Base-by-base conservation (phyloP, 2,329 filamentous ascomycete genomes). In the Aspergillus clavatus region DNA sequence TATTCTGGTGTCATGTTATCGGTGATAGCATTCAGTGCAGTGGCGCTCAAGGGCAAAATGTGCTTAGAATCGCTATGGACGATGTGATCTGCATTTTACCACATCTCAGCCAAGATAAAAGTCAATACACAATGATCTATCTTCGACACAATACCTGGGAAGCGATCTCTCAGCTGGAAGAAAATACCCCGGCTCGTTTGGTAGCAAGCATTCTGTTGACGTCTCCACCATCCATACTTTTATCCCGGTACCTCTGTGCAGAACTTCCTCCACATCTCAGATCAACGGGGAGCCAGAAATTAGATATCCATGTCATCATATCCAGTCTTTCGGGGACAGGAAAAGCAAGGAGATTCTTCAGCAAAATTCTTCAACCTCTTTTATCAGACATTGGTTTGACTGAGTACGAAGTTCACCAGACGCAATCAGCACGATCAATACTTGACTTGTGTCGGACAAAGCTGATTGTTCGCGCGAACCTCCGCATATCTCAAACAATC, bases 291-390 rank as follows among this genome's bases (percentile, higher is more conserved):
- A 26, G 39, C 14, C 45, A 37, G 26, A 37, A 21, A 24, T 42
- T 41, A 14, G 56, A 52, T 40, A 48, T 72, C n/a, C 76, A 87
- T 55, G 72, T 89, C 14, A 63, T 90, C 18, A 74, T 89, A 14
- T 89, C 86, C 1, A 82, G 77, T 0, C 71, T 72, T 16, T 87
- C 86, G 0, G 86, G 86, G 11, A 77, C 76, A 1, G 76, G 80
- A 1, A 70, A 72, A 11, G 82, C 84, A 0, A 61, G 69, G 23
- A 51, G 58, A 1, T 81, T 85, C 53, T 87, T 78, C 65, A 60
- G 77, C 1, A 48, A 65, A 3, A 72, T 81, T 0, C 57, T 89
- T 12, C 65, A 68, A 42, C 82, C 81, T 1, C 61, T 87, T 1
- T 70, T 87, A 37, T 56, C 56, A 12, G 55, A 69, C 1, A 54